Conservation (phyloP, 139 green algal species). For the Desmodesmus armatus region DNA sequence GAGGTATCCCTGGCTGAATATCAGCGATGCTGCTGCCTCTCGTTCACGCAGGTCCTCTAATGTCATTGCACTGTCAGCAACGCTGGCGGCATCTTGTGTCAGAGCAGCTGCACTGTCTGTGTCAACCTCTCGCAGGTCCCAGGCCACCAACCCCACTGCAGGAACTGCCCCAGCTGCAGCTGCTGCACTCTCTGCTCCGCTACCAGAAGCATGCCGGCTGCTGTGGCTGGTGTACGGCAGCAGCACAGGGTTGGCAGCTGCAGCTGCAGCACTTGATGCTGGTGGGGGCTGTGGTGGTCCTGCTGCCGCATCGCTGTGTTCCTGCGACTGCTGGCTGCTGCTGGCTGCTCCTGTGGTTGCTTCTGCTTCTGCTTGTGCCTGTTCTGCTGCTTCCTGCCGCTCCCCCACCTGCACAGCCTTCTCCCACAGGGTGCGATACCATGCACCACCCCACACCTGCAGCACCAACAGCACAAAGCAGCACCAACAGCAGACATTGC, state of each 20-base stretch:
- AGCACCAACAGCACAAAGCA: not conserved
- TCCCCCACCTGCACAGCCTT: constrained; percentile 64
- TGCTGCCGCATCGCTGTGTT: not conserved
- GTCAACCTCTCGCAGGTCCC: too few species aligned
- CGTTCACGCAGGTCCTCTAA: constrained; percentile 6
- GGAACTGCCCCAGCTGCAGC: not conserved
- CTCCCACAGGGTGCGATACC: constrained; percentile 67
- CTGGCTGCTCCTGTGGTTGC: not conserved
- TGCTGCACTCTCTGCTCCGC: too few species aligned
- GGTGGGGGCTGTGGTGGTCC: not conserved
- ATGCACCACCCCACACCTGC: constrained; percentile 62
- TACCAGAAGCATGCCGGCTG: too few species aligned
- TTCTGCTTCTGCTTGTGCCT: constrained; percentile 22
- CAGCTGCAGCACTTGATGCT: not conserved
- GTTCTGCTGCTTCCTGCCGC: constrained; percentile 48
- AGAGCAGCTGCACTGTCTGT: not conserved
- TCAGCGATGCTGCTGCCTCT: not conserved
- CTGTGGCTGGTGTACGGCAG: not conserved
- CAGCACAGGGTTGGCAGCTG: not conserved
- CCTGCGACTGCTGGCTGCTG: constrained; percentile 6
- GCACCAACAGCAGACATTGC: not conserved
- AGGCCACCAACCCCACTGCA: not conserved
- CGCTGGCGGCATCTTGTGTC: constrained; percentile 23
- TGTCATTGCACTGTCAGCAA: constrained; percentile 53
- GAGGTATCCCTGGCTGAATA: not conserved